Evolutionary conservation across 1,139 yeast species (phyloP).

Genomic region (Debaryomyces robertsiae): DNA sequence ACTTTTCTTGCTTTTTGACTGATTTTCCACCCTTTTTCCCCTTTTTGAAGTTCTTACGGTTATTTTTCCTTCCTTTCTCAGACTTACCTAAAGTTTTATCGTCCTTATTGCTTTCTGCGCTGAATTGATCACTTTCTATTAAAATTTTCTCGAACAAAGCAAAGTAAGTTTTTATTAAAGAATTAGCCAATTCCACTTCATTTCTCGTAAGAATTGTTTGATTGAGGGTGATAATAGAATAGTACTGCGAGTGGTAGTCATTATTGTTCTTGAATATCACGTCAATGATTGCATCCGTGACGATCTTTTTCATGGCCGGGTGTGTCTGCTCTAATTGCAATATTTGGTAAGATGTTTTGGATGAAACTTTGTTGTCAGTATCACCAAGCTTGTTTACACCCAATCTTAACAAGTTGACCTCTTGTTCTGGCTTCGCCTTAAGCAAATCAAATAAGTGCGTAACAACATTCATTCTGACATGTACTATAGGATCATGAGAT

Average conservation of each 20-base stretch:
- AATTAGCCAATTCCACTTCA: constrained; percentile 79
- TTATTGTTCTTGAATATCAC: constrained; percentile 72
- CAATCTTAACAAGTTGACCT: constrained; percentile 80
- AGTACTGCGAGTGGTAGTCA: constrained; percentile 87
- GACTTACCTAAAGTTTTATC: constrained; percentile 42
- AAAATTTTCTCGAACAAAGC: constrained; percentile 82
- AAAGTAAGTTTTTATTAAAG: constrained; percentile 80
- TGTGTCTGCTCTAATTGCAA: constrained; percentile 85
- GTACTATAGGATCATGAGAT: constrained; percentile 89
- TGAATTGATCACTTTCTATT: constrained; percentile 58
- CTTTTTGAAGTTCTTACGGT: constrained; percentile 50
- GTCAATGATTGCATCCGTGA: constrained; percentile 80
- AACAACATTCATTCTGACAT: constrained; percentile 78
- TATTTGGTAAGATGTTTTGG: constrained; percentile 82
- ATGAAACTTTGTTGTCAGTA: constrained; percentile 83
- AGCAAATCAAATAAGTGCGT: constrained; percentile 78
- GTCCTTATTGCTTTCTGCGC: constrained; percentile 39
- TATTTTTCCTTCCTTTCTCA: constrained; percentile 57
- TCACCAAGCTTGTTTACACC: constrained; percentile 97
- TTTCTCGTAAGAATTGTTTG: constrained; percentile 85
- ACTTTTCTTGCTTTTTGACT: constrained; percentile 62
- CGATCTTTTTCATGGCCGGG: constrained; percentile 90
- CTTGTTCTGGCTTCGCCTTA: constrained; percentile 93
- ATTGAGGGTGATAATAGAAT: constrained; percentile 82
- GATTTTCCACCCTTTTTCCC: constrained; percentile 82